phyloP scores from a whole-genome alignment of 495 filamentous ascomycete species.

The Podospora didyma region DNA sequence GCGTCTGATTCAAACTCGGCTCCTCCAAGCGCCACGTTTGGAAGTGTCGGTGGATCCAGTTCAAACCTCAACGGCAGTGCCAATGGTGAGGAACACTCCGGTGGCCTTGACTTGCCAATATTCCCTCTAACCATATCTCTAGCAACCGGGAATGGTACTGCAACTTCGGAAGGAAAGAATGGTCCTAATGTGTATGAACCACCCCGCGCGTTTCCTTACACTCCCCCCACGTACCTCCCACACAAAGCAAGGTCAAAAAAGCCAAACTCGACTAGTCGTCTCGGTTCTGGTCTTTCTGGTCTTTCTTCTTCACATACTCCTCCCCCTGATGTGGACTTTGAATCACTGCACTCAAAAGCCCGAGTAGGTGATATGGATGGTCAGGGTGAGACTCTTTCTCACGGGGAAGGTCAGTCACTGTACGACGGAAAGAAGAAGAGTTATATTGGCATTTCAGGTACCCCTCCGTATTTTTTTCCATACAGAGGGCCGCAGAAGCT shows the following conservation, averaged over 20 bases:
- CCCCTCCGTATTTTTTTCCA: too few species aligned
- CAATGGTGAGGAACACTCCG: slow-evolving; percentile 12
- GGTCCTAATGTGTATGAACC: slow-evolving; percentile 29
- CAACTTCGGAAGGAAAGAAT: slow-evolving; percentile 8
- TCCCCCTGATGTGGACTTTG: not conserved
- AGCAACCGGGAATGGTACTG: slow-evolving; percentile 18
- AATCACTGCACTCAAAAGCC: slow-evolving; percentile 9
- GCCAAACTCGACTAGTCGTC: not conserved
- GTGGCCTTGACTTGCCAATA: not conserved
- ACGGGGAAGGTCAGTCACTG: too few species aligned
- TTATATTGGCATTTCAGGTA: too few species aligned
- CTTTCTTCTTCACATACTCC: not conserved
- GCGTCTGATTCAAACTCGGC: slow-evolving; percentile 11
- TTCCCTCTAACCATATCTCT: slow-evolving; percentile 5
- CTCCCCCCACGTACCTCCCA: not conserved
- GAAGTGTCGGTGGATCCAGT: slow-evolving; percentile 9
- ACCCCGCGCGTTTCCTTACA: not conserved
- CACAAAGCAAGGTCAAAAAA: too few species aligned
- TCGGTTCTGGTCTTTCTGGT: not conserved
- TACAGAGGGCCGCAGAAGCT: too few species aligned
- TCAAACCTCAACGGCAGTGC: slow-evolving; percentile 17
- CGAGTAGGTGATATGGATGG: slow-evolving; percentile 8
- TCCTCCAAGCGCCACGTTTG: slow-evolving; percentile 11
- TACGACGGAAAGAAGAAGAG: not conserved
- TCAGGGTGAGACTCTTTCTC: not conserved